A percentile compares a stretch with the other conserved stretches of the same genome.
Evolutionary conservation across 768 basidiomycete species (phyloP).

Genomic region (Coprinopsis sp.): DNA sequence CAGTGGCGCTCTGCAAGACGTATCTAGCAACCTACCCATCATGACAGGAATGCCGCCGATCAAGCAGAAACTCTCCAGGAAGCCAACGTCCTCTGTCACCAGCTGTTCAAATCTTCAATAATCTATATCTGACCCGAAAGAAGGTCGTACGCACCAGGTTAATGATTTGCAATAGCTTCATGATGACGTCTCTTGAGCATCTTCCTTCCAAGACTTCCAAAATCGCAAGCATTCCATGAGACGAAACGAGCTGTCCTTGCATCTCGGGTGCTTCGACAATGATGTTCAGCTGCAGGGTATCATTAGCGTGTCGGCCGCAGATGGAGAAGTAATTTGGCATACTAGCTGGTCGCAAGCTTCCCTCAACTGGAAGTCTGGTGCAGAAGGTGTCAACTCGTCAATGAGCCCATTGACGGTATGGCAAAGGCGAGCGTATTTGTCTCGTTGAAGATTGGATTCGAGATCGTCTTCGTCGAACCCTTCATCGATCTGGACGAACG

Average conservation of each 20-base stretch:
- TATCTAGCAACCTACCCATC: slow-evolving; percentile 55
- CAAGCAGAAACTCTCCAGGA: slow-evolving; percentile 92
- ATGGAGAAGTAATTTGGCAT: slow-evolving; percentile 16
- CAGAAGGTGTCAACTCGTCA: slow-evolving; percentile 77
- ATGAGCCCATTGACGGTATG: slow-evolving; percentile 79
- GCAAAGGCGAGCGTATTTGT: slow-evolving; percentile 87
- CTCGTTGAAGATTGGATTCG: slow-evolving; percentile 86
- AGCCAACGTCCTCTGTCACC: slow-evolving; percentile 70
- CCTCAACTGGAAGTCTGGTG: slow-evolving; percentile 77
- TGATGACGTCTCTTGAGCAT: slow-evolving; percentile 78
- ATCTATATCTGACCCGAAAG: not conserved
- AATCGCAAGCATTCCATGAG: slow-evolving; percentile 93
- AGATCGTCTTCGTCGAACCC: slow-evolving; percentile 89
- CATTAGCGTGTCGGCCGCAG: slow-evolving; percentile 1
- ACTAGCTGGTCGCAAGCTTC: slow-evolving; percentile 89
- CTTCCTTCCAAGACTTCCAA: slow-evolving; percentile 89
- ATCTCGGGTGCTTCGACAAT: slow-evolving; percentile 80
- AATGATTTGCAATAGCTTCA: slow-evolving; percentile 83
- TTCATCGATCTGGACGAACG: slow-evolving; percentile 72
- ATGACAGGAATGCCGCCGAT: slow-evolving; percentile 95
- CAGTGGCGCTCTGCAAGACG: not conserved
- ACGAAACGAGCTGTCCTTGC: slow-evolving; percentile 81
- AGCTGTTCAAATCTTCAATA: slow-evolving; percentile 41
- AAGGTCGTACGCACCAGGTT: slow-evolving; percentile 61
- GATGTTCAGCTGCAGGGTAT: slow-evolving; percentile 56